Base-by-base conservation (phyloP, 2,329 filamentous ascomycete genomes). In the Zymoseptoria passerinii region DNA sequence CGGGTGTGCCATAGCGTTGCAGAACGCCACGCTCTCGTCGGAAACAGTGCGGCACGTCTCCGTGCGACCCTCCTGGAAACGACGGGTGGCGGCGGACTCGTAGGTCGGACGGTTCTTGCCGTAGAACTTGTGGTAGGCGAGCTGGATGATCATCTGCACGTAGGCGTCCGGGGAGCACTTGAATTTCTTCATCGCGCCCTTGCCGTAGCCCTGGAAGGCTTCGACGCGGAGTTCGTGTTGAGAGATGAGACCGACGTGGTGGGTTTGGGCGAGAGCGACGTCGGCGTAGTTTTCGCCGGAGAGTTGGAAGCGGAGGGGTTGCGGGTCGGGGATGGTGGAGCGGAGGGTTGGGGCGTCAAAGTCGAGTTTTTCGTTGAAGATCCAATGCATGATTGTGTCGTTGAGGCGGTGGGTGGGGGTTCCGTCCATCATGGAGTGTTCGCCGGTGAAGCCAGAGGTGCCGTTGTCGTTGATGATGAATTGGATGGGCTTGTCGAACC, bases 381-480 rank as follows among this genome's bases (percentile, higher is more conserved):
- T 96, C 70, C 89, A 83, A 72, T 89, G 85, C 78, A 92, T 95
- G 72, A 95, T 83, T 71, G 91, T 94, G 81, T 99, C 94, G 75
- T 96, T 99, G 16, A 99, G 82, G 50, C 95, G 88, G 77, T 97
- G 94, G 2, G 95, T 99, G 1, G 95, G 92, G 6, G 94, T 99
- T 64, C 95, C 94, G 73, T 99, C 94, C 95, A 99, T 99, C 94
- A 99, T 97, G 69, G 89, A 95, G 81, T 99, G 94, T 78, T 99
- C 94, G 70, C 94, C 94, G 82, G 91, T 92, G 81, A 99, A 99
- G 61, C 94, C 94, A 1, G 94, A 89, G 7, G 94, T 95, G 67
- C 94, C 94, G 74, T 99, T 99, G 73, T 99, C 92, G 75, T 96
- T 96, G 78, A 99, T 75, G 73, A 99, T 95, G 78, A 99, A 97